Percentiles rank a stretch among this genome's conserved stretches.
Evolutionary conservation across 768 basidiomycete species (phyloP).

Genomic region (Boletus speciosus): DNA sequence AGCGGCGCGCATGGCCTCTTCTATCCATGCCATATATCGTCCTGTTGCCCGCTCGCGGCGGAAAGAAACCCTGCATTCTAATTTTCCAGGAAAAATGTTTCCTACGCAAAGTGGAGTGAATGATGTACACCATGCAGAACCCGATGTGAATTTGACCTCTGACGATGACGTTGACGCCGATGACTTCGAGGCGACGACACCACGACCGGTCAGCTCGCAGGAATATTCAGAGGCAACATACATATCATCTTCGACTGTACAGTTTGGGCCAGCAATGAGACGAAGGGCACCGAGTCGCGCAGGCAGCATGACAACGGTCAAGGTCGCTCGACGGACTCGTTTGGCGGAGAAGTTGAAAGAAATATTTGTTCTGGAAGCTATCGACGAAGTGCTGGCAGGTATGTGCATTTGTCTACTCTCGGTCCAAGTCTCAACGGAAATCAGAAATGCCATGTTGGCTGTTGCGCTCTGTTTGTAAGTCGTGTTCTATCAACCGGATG

Average conservation of each 20-base stretch:
- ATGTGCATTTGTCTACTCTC: slow-evolving; percentile 21
- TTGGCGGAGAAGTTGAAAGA: slow-evolving; percentile 87
- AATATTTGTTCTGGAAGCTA: slow-evolving; percentile 77
- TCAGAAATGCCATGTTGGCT: slow-evolving; percentile 94
- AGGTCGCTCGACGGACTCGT: slow-evolving; percentile 59
- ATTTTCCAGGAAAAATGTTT: slow-evolving; percentile 6
- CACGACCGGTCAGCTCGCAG: slow-evolving; percentile 32
- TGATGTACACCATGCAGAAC: slow-evolving; percentile 31
- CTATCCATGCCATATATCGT: slow-evolving; percentile 84
- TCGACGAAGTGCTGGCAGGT: slow-evolving; percentile 85
- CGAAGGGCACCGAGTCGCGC: slow-evolving; percentile 36
- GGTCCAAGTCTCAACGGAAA: slow-evolving; percentile 3
- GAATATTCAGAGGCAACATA: slow-evolving; percentile 6
- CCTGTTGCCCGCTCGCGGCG: slow-evolving; percentile 69
- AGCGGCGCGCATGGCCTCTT: slow-evolving; percentile 65
- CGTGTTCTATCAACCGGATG: not conserved
- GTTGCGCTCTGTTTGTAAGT: slow-evolving; percentile 83
- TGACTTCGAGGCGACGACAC: slow-evolving; percentile 56
- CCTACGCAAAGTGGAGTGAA: slow-evolving; percentile 26
- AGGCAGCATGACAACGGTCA: slow-evolving; percentile 73
- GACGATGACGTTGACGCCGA: slow-evolving; percentile 55
- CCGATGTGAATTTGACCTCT: slow-evolving; percentile 33
- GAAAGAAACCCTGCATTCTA: slow-evolving; percentile 24
- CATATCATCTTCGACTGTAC: slow-evolving; percentile 5
- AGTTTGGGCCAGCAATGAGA: slow-evolving; percentile 20